Evolutionary conservation across 1,284 basidiomycete genomes (phyloP).

Genomic region (Pascua sp.): DNA sequence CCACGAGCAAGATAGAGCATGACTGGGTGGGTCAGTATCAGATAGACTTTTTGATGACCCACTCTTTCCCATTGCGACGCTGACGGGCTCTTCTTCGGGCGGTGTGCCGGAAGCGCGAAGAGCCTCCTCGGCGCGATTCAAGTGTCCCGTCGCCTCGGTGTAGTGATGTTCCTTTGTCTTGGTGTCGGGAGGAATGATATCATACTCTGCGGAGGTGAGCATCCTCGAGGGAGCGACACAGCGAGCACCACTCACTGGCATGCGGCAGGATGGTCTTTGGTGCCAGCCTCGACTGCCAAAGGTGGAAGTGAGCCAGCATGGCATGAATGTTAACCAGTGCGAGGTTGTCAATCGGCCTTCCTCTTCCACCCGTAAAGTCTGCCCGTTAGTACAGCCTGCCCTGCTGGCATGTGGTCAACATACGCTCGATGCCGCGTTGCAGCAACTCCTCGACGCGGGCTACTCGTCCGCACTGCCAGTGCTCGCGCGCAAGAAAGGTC

Average conservation of each 20-base stretch:
- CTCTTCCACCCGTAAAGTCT: constrained; percentile 27
- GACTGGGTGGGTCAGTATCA: constrained; percentile 51
- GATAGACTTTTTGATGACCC: background rate
- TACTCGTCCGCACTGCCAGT: constrained; percentile 41
- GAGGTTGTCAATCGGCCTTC: constrained; percentile 47
- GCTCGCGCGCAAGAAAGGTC: constrained; percentile 48
- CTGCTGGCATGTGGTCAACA: constrained; percentile 14
- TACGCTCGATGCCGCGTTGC: constrained; percentile 43
- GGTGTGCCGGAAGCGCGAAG: constrained; percentile 49
- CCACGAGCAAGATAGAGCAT: constrained; percentile 76
- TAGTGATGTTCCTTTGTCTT: constrained; percentile 62
- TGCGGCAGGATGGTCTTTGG: constrained; percentile 71
- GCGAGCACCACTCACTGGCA: constrained; percentile 60
- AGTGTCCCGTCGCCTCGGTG: constrained; percentile 62
- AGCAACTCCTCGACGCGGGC: constrained; percentile 43
- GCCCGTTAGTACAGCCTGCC: background rate
- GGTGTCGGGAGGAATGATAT: constrained; percentile 60
- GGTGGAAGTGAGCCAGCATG: constrained; percentile 75
- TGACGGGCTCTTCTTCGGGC: constrained; percentile 39
- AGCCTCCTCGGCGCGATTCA: constrained; percentile 70
- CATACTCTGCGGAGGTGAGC: constrained; percentile 58
- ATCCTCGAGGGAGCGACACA: background rate
- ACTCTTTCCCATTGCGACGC: constrained; percentile 34
- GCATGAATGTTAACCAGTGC: constrained; percentile 62
- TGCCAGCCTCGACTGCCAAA: constrained; percentile 70